These are phyloP conservation scores for Plasmodium ovale DNA, from an alignment of 169 alveolate species.

Conservation along the genomic window DNA sequence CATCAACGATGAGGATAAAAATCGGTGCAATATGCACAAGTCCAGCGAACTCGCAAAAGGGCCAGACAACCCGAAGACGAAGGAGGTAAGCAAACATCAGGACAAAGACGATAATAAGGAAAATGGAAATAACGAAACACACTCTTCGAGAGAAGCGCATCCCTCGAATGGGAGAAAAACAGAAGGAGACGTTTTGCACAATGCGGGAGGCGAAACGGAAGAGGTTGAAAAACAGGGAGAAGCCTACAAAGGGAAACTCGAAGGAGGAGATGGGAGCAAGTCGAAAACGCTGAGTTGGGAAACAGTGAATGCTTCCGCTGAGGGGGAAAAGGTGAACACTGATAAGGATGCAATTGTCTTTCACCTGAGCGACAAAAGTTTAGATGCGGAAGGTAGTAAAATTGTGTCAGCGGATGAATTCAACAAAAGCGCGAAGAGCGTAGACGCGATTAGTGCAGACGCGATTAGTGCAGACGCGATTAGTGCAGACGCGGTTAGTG, in stretches of 20 bases:
- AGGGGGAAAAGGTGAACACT: background rate
- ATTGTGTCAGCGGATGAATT: background rate
- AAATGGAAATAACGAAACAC: background rate
- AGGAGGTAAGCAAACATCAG: background rate
- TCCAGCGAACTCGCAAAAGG: background rate
- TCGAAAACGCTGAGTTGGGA: background rate
- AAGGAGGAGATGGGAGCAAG: background rate
- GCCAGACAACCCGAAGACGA: background rate
- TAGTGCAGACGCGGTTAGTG: background rate
- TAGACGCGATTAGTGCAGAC: background rate
- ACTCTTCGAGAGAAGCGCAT: background rate
- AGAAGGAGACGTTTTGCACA: background rate
- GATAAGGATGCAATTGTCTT: background rate
- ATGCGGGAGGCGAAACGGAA: background rate
- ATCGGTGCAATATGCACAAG: background rate
- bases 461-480: background rate
- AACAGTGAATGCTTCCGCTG: background rate
- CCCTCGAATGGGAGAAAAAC: background rate
- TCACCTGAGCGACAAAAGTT: background rate
- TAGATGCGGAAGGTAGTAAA: background rate
- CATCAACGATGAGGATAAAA: background rate
- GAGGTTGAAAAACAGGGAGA: slow-evolving; percentile 5
- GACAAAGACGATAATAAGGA: background rate
- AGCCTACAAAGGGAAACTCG: too few species aligned
- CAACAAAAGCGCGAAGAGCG: background rate